Percentiles rank a stretch among this genome's conserved stretches.
phyloP scores from a whole-genome alignment of 148 eudicot genomes.

The Camellia sinensis region DNA sequence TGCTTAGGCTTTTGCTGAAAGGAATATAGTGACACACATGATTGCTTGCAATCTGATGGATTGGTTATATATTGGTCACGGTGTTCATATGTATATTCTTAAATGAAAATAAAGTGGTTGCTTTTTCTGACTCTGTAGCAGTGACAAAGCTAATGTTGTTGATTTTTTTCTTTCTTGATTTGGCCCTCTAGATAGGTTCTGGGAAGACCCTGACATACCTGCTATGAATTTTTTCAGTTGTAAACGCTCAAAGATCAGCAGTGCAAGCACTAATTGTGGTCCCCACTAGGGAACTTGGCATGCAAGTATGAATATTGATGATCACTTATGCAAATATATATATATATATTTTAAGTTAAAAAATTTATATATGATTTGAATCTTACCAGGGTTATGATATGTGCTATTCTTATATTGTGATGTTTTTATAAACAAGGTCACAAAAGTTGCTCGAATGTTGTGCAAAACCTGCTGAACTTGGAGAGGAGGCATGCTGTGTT shows the following conservation, averaged over 20 bases:
- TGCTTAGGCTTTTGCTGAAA: background rate
- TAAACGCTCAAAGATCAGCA: constrained; percentile 60
- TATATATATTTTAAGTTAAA: constrained; percentile 24
- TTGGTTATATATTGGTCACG: background rate
- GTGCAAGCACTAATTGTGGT: constrained; percentile 95
- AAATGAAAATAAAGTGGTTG: background rate
- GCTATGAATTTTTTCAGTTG: constrained; percentile 35
- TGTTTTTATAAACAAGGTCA: constrained; percentile 46
- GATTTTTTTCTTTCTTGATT: constrained; percentile 8
- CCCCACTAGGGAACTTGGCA: constrained; percentile 68
- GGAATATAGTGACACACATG: background rate
- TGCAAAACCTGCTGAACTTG: constrained; percentile 25
- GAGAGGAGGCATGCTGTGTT: no score
- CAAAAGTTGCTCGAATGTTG: constrained; percentile 88
- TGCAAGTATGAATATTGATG: no score
- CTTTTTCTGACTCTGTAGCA: background rate
- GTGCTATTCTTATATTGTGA: constrained; percentile 12
- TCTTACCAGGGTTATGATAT: no score
- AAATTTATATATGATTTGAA: no score
- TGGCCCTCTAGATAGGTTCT: constrained; percentile 84
- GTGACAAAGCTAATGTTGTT: constrained; percentile 6
- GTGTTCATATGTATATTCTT: background rate
- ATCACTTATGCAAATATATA: no score
- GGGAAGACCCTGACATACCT: constrained; percentile 70
- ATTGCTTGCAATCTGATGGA: background rate